Base-by-base conservation (phyloP, 2,329 filamentous ascomycete genomes). In the Aspergillus ochraceoroseus region DNA sequence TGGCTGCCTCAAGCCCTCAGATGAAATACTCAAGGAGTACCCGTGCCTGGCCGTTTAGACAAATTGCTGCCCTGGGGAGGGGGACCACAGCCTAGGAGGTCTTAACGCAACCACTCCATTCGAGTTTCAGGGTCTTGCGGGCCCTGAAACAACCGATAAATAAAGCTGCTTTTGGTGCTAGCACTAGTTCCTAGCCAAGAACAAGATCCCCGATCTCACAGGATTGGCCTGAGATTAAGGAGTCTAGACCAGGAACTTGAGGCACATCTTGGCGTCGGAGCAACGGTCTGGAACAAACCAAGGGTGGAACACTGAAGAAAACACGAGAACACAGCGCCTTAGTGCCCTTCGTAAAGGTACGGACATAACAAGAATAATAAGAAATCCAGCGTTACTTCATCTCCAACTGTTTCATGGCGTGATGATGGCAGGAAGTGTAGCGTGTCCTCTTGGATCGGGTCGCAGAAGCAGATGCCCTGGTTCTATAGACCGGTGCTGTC, bases 211-310 rank as follows among this genome's bases (percentile, higher is more conserved):
- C 26, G 26, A 32, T 19, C 11, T 32, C 35, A 43, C 30, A 39
- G 35, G 41, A 11, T 9, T 7, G 23, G 13, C 7, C 25, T 17
- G 30, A 35, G 31, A 43, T 43, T 35, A 39, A 22, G 31, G 27
- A 32, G 19, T 12, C 31, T 11, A 23, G n/a, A 7, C n/a, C 18
- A n/a, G 31, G 31, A n/a, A 33, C 17, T 22, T 43, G 41, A 43
- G 31, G 28, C 35, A 35, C 15, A 17, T 14, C 41, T 39, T 39
- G 41, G 41, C 41, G 26, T 43, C 26, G 26, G 30, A 33, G 28
- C 25, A 39, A 31, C 34, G 34, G 34, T 37, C 76, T 57, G 70
- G 77, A 13, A 39, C 43, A 43, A 12, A 23, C 35, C 39, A 34
- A 35, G n/a, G 12, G 4, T 12, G 12, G 18, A 5, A 22, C 20